These are phyloP conservation scores for Ogataea corticis DNA, from an alignment of 805 yeast species.

Conservation along the genomic window DNA sequence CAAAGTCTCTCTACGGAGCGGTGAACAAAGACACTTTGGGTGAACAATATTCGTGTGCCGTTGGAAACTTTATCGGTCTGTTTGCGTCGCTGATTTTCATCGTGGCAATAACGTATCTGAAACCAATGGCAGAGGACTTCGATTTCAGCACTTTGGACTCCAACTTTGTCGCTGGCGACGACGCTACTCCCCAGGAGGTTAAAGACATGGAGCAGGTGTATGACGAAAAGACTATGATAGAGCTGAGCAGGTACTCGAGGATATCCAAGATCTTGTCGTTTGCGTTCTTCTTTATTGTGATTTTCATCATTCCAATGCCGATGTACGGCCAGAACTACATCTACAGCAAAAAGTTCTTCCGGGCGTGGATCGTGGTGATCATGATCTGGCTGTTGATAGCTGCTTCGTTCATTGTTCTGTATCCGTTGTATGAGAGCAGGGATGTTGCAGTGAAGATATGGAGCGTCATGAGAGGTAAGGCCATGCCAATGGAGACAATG, in stretches of 20 bases:
- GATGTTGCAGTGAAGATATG: slow-evolving; percentile 19
- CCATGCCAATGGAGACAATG: slow-evolving; percentile 3
- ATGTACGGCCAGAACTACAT: slow-evolving; percentile 36
- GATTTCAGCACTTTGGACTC: slow-evolving; percentile 30
- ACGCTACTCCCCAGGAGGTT: slow-evolving; percentile 35
- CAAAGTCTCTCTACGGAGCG: slow-evolving; percentile 46
- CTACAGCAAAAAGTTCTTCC: slow-evolving; percentile 34
- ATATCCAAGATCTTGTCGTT: slow-evolving; percentile 26
- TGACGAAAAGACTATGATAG: slow-evolving; percentile 17
- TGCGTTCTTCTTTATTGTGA: slow-evolving; percentile 27
- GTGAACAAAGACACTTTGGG: slow-evolving; percentile 44
- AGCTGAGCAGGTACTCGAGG: slow-evolving; percentile 28
- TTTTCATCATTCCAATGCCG: slow-evolving; percentile 34
- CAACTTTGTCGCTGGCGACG: slow-evolving; percentile 35
- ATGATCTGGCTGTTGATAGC: slow-evolving; percentile 37
- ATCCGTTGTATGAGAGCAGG: slow-evolving; percentile 38
- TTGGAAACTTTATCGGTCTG: slow-evolving; percentile 44
- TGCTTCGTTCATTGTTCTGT: slow-evolving; percentile 32
- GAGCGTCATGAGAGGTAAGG: slow-evolving; percentile 19
- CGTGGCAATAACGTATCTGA: slow-evolving; percentile 29
- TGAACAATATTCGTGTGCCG: slow-evolving; percentile 45
- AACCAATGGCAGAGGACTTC: slow-evolving; percentile 28
- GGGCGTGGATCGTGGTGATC: slow-evolving; percentile 36
- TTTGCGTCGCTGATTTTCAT: slow-evolving; percentile 35
- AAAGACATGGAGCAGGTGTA: slow-evolving; percentile 25